Evolutionary conservation across 805 yeast genomes (phyloP), one percentile per base, ranked within the genome.

Genomic region (Lipomyces starkeyi): DNA sequence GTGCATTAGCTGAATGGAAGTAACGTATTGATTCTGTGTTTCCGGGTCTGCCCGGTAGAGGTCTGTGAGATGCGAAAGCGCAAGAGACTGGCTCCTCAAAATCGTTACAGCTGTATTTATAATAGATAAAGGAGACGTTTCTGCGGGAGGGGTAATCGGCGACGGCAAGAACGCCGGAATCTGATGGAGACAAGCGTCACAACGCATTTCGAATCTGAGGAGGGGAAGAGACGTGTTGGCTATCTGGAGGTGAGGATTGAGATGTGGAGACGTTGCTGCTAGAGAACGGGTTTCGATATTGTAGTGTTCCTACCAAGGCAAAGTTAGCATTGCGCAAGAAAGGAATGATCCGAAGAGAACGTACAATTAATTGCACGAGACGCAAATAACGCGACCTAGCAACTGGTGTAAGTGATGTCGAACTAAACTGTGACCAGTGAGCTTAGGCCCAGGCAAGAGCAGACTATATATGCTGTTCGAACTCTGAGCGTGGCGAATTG

Each of bases 81-180:
- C 79, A 58, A 68, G 72, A 0, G 82, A 79, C 72, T 80, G 83
- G 37, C 80, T 77, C 49, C 67, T 57, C 6, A 80, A 73, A 25
- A 80, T 74, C 17, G 73, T 71, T 47, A 70, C 69, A 6, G 82
- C 81, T n/a, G 81, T 75, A 60, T 70, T 83, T 78, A 83, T 79
- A 76, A 77, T 85, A 80, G 66, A 83, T 84, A 78, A 82, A 81
- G 68, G 85, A 77, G 83, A 83, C 77, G 80, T 82, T 84, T 83
- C 87, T 81, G 80, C 84, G 82, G 73, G 87, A 81, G 78, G 87
- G 80, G 65, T 35, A 54, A 63, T 58, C 20, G 64, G 71, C 34
- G 56, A 53, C n/a, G 56, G 56, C 27, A 53, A 8, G 22, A 54
- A 20, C 14, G 22, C 40, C 34, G 34, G 29, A 54, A 54, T 20